phyloP scores from a whole-genome alignment of 2,329 filamentous ascomycete genomes.

The Lachnellula arida region DNA sequence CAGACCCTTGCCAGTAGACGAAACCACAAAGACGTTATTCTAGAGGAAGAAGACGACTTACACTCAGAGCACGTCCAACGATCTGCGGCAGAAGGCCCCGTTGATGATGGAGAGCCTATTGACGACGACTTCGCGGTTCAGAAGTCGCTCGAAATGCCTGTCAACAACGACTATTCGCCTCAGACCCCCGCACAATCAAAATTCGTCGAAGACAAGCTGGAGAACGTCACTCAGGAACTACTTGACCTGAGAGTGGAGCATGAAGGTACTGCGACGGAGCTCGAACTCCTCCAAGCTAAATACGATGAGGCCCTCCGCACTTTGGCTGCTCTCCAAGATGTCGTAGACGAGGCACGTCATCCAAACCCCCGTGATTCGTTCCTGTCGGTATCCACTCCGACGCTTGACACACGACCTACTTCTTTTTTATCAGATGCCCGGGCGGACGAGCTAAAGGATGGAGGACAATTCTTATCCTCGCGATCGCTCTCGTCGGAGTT shows the following conservation, averaged over 20 bases:
- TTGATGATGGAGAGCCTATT: slow-evolving; percentile 32
- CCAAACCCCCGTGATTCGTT: slow-evolving; percentile 51
- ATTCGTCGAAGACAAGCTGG: slow-evolving; percentile 88
- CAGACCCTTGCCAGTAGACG: slow-evolving; percentile 49
- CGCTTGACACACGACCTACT: slow-evolving; percentile 53
- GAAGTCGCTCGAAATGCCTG: slow-evolving; percentile 29
- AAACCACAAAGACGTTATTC: slow-evolving; percentile 51
- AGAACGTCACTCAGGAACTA: slow-evolving; percentile 85
- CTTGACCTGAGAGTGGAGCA: slow-evolving; percentile 88
- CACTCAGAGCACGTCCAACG: slow-evolving; percentile 17
- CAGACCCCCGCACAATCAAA: slow-evolving; percentile 75
- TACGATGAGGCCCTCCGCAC: slow-evolving; percentile 85
- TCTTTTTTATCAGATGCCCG: slow-evolving; percentile 82
- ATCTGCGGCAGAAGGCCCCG: slow-evolving; percentile 29
- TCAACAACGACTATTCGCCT: slow-evolving; percentile 32
- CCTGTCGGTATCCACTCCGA: slow-evolving; percentile 44
- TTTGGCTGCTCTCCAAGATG: slow-evolving; percentile 80
- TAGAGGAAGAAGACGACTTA: slow-evolving; percentile 28
- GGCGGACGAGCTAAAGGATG: slow-evolving; percentile 66
- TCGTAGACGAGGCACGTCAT: slow-evolving; percentile 73
- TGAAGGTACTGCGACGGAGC: slow-evolving; percentile 76
- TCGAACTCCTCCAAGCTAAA: slow-evolving; percentile 75
- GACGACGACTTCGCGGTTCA: slow-evolving; percentile 33
- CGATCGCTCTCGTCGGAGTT: slow-evolving; percentile 92
- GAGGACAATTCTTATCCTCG: slow-evolving; percentile 67